Conservation (phyloP, 768 basidiomycete genomes). For the Kwoniella pini region DNA sequence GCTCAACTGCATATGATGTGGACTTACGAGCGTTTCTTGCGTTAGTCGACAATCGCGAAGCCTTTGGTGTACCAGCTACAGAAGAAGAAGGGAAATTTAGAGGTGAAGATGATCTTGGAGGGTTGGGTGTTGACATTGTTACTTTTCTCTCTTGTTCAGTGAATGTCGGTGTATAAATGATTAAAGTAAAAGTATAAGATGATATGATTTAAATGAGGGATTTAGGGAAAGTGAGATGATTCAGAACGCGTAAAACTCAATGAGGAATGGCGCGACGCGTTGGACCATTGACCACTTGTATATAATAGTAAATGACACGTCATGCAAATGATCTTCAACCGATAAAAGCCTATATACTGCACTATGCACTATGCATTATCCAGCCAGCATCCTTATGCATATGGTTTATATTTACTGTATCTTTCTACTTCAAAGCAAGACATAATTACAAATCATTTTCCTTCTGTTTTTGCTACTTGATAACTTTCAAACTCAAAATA, state of each 20-base stretch:
- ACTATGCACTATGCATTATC: no score
- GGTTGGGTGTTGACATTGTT: conserved; percentile 41
- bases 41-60: conserved; percentile 16
- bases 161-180: neutral
- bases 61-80: conserved; percentile 46
- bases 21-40: conserved; percentile 30
- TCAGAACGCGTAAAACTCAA: conserved; percentile 17
- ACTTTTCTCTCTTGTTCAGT: neutral
- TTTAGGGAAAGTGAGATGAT: conserved; percentile 10
- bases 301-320: conserved; percentile 18
- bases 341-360: no score
- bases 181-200: neutral
- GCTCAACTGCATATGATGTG: neutral
- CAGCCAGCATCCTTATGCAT: no score
- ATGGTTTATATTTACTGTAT: no score
- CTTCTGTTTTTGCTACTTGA: no score
- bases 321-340: no score
- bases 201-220: conserved; percentile 17
- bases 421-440: no score
- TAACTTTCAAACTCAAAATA: no score
- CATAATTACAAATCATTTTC: no score
- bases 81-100: conserved; percentile 56
- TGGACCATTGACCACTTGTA: no score
- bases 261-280: conserved; percentile 22
- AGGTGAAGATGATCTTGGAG: conserved; percentile 50